A percentile compares a stretch with the other conserved stretches of the same genome.
These are phyloP conservation scores for Penicillium psychrosexuale DNA, from an alignment of 2,329 filamentous ascomycete species.

Conservation along the genomic window DNA sequence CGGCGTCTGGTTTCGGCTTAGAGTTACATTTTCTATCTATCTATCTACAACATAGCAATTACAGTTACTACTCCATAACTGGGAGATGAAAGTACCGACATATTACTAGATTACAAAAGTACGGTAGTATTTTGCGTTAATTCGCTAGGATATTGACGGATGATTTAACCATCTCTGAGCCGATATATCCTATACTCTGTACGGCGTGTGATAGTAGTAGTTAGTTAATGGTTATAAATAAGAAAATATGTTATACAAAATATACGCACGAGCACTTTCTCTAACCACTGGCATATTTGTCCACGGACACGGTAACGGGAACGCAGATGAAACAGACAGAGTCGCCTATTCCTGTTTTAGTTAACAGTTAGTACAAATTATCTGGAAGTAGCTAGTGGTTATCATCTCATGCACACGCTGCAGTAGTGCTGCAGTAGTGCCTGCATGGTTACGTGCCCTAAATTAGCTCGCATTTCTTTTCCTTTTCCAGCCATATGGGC, in stretches of 20 bases:
- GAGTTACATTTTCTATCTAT: not conserved
- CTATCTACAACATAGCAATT: not conserved
- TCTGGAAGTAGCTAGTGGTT: not conserved
- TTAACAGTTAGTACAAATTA: not conserved
- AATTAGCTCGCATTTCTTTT: slow-evolving; percentile 3
- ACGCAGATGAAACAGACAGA: not conserved
- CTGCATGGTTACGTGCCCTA: slow-evolving; percentile 1
- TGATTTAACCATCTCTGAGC: not conserved
- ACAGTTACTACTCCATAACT: not conserved
- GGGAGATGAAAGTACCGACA: not conserved
- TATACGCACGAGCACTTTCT: not conserved
- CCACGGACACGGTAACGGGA: not conserved
- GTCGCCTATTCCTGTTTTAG: not conserved
- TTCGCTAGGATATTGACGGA: not conserved
- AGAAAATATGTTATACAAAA: not conserved
- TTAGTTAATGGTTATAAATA: not conserved
- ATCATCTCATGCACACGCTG: not conserved
- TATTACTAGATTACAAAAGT: not conserved
- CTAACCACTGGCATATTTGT: not conserved
- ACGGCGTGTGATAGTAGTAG: too few species aligned
- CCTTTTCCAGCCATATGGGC: slow-evolving; percentile 1
- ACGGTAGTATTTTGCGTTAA: not conserved
- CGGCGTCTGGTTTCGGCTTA: not conserved
- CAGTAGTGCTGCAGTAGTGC: slow-evolving; percentile 7
- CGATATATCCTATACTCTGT: not conserved